Conservation (phyloP, 73 alveolate genomes). For the Uronychia setigera region DNA sequence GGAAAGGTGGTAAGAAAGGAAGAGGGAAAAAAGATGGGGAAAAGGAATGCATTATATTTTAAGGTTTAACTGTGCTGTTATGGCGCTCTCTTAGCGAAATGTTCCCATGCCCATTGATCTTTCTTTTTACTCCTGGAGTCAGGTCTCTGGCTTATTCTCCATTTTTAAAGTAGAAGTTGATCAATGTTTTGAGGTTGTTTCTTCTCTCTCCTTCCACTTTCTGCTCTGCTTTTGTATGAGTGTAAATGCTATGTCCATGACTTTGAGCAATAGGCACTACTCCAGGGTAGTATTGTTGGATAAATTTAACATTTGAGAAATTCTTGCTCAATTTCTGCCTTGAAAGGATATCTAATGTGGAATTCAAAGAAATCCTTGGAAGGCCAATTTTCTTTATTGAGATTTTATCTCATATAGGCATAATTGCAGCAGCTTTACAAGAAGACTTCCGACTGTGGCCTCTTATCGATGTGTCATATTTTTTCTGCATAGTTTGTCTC, state of each 20-base stretch:
- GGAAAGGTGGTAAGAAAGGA: conserved; percentile 9
- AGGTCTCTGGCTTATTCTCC: too few relatives aligned
- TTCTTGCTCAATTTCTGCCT: background rate
- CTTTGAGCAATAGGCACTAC: too few relatives aligned
- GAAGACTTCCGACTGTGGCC: background rate
- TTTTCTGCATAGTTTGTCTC: background rate
- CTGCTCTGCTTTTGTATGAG: too few relatives aligned
- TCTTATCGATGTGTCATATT: background rate
- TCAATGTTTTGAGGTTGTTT: background rate
- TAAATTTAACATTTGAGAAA: background rate
- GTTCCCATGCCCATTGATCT: background rate
- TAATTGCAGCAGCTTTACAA: too few relatives aligned
- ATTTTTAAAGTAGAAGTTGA: background rate
- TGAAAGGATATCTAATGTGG: background rate
- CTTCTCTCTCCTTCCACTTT: background rate
- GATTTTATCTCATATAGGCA: background rate
- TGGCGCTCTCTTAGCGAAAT: background rate
- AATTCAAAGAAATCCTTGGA: background rate
- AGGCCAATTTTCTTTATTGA: background rate
- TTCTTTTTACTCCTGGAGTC: background rate
- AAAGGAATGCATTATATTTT: conserved; percentile 16
- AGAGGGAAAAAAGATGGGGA: conserved; percentile 7
- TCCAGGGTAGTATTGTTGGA: too few relatives aligned
- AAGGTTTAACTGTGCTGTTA: background rate
- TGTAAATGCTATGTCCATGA: too few relatives aligned